phyloP scores from a whole-genome alignment of 78 protist species.

The Anaeramoeba ignava region DNA sequence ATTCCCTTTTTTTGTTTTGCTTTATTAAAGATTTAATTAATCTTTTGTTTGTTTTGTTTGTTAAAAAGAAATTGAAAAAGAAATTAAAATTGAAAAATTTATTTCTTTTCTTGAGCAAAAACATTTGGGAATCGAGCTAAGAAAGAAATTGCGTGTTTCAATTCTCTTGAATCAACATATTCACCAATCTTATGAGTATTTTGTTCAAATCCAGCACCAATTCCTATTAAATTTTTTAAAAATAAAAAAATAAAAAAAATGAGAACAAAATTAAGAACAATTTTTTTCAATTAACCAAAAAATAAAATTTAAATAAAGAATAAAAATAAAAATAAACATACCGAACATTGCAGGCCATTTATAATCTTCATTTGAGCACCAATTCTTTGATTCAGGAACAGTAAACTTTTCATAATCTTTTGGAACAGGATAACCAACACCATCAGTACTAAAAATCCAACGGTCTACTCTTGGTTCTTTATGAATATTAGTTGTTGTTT shows the following conservation, averaged over 20 bases:
- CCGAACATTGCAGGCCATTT: slow-evolving; percentile 31
- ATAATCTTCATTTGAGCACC: slow-evolving; percentile 12
- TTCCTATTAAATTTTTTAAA: too few relatives aligned
- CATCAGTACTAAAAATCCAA: slow-evolving; percentile 45
- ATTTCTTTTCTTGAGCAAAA: slow-evolving; percentile 10
- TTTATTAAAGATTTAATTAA: too few relatives aligned
- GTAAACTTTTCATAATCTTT: not conserved
- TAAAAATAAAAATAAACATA: too few relatives aligned
- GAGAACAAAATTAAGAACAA: too few relatives aligned
- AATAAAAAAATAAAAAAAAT: too few relatives aligned
- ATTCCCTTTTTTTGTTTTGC: too few relatives aligned
- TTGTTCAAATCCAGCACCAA: slow-evolving; percentile 30
- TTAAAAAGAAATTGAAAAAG: too few relatives aligned
- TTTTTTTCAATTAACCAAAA: too few relatives aligned
- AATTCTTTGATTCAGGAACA: slow-evolving; percentile 18
- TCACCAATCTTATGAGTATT: slow-evolving; percentile 23
- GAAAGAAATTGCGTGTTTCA: slow-evolving; percentile 14
- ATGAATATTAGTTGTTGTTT: not conserved
- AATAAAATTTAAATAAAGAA: too few relatives aligned
- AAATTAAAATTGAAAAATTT: too few relatives aligned
- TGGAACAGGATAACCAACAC: slow-evolving; percentile 29
- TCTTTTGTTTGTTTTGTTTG: too few relatives aligned
- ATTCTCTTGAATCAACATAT: slow-evolving; percentile 11
- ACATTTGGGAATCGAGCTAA: slow-evolving; percentile 21
- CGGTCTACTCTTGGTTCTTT: slow-evolving; percentile 32